Conservation (phyloP, 352 stramenopile species). For the Nothophytophthora sp. region DNA sequence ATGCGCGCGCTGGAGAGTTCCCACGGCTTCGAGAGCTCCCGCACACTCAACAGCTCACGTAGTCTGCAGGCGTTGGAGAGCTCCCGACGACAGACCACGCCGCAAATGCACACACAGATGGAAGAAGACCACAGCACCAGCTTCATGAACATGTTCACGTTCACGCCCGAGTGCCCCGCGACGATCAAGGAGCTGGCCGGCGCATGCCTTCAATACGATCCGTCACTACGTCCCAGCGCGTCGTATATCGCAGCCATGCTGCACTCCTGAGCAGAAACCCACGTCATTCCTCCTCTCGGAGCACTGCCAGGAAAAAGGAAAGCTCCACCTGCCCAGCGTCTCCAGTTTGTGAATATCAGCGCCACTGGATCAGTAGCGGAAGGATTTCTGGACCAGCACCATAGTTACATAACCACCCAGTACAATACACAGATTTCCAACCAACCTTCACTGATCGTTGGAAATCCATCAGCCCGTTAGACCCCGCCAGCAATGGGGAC, state of each 20-base stretch:
- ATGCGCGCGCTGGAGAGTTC: slow-evolving; percentile 1
- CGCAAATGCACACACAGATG: slow-evolving; percentile 17
- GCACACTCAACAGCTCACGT: slow-evolving; percentile 19
- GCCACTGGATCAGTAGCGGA: too few relatives aligned
- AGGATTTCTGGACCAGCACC: too few relatives aligned
- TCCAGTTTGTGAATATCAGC: too few relatives aligned
- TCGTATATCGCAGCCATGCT: slow-evolving; percentile 81
- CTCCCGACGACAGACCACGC: slow-evolving; percentile 32
- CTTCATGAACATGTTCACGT: slow-evolving; percentile 64
- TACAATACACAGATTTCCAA: slow-evolving; percentile 26
- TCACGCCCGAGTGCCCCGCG: slow-evolving; percentile 62
- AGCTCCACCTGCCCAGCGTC: too few relatives aligned
- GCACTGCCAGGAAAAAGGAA: too few relatives aligned
- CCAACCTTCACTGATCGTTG: not conserved
- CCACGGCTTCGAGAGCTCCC: slow-evolving; percentile 14
- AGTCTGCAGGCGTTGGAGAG: slow-evolving; percentile 20
- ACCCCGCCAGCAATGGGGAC: slow-evolving; percentile 1
- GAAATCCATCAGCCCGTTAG: not conserved
- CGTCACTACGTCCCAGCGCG: slow-evolving; percentile 65
- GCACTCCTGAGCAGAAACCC: slow-evolving; percentile 26
- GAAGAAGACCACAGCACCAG: slow-evolving; percentile 35
- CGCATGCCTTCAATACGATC: slow-evolving; percentile 71
- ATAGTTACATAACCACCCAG: too few relatives aligned
- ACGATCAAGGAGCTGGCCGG: slow-evolving; percentile 58
- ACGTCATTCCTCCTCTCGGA: too few relatives aligned